Evolutionary conservation across 176 grass and related monocot genomes (phyloP), one percentile per base, ranked within the genome.

Genomic region (Lolium perenne): DNA sequence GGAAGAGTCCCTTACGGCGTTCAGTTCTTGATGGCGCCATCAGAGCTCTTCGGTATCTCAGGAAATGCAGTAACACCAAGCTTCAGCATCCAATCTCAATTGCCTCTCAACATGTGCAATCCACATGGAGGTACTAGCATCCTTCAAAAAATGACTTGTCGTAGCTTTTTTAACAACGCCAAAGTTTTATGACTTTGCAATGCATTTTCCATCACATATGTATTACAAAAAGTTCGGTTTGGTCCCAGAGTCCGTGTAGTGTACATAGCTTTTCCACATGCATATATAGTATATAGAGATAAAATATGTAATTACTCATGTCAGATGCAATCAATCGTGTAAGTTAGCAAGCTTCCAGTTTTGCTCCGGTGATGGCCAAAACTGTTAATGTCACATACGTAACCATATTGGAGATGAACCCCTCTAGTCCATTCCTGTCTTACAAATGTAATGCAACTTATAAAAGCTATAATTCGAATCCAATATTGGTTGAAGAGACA

Each of bases 11-110:
- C 43, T 75, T 38, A 16, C 26, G n/a, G 23, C 64, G 57, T 65
- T 35, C 32, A 35, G 32, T 35, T 65, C 16, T 51, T 84, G 71
- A 76, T 77, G 82, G 71, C 72, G 15, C 56, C 71, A 38, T 64
- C 21, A 73, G 40, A 84, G 43, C 26, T 38, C 56, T 65, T 76
- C 58, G 25, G 22, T 12, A 20, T 25, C 41, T 43, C 72, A 66
- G n/a, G 10, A 23, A 62, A 71, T 63, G 16, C 69, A 62, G 22
- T 6, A 5, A 10, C 45, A 50, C 17, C 32, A 35, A 35, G 32
- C 32, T 35, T 35, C 32, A 35, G 32, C 32, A 35, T 35, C 32
- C 3, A 35, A 35, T 35, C 32, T 35, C 32, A 35, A 2, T 35
- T 35, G 32, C 32, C 32, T 2, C 32, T 35, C 32, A 35, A 35